Evolutionary conservation across 2,329 filamentous ascomycete species (phyloP), one percentile per base, ranked within the genome.

Genomic region (Colletotrichum sp.): DNA sequence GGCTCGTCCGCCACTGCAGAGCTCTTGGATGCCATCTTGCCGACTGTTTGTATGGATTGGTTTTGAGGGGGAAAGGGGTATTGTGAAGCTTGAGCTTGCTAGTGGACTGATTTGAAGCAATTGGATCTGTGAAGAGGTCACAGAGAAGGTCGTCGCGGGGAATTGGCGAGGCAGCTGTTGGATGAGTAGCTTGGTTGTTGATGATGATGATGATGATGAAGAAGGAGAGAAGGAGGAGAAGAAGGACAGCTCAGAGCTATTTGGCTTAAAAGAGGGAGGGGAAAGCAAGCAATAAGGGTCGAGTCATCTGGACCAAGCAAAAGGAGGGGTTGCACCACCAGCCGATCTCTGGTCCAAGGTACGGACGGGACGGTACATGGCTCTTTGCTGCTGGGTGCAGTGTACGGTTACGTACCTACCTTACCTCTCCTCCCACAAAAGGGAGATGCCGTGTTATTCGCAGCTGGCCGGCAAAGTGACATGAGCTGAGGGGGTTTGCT

Each of bases 1-100:
- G 90, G 90, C 83, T 92, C 89, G 82, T 92, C 90, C 81, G 87
- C 87, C 84, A 90, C 89, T 82, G 90, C 90, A 84, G 90, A 90
- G 79, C 85, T 87, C 88, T 92, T 92, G 82, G 85, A 85, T 83
- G 89, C 88, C 90, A 92, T 92, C 84, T 85, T 90, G 86, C 80
- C 81, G 82, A 81, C 68, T 71, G 57, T 34, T 66, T 59, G 15
- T 60, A 10, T 44, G 65, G 26, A 55, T 36, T 76, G 32, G 52
- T 57, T 34, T 70, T 71, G 21, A 52, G 36, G 72, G 44, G 65
- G 74, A 32, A 70, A 65, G 39, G 15, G 30, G 52, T 24, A 34
- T 73, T 36, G 60, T 73, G 59, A 60, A 73, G 73, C 73, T 68
- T 65, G 39, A 44, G 60, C 34, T 68, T 39, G 69, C 26, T 44